phyloP scores from a whole-genome alignment of 2,329 filamentous ascomycete species.

The Calycina marina region DNA sequence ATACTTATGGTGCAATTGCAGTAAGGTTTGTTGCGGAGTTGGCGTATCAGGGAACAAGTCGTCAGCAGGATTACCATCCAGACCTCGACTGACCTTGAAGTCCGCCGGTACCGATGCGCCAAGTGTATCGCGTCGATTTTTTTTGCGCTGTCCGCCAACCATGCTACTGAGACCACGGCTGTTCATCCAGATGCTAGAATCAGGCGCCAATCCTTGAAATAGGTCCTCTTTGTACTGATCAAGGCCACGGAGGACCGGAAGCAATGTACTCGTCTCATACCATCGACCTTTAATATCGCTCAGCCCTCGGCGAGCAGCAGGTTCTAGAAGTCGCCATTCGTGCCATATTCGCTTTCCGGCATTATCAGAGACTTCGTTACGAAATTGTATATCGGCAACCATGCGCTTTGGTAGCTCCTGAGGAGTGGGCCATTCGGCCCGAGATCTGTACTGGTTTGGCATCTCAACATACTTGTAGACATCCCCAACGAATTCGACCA shows the following conservation, averaged over 20 bases:
- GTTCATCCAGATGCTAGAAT: constrained; percentile 32
- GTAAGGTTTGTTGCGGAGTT: background rate
- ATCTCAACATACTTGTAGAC: constrained; percentile 33
- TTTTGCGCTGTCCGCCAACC: constrained; percentile 17
- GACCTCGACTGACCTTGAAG: constrained; percentile 21
- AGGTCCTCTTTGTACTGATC: constrained; percentile 23
- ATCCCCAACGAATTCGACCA: constrained; percentile 32
- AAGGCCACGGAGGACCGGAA: constrained; percentile 24
- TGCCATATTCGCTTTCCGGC: constrained; percentile 17
- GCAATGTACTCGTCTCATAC: constrained; percentile 40
- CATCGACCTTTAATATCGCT: constrained; percentile 41
- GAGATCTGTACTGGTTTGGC: constrained; percentile 22
- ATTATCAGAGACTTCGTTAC: constrained; percentile 31
- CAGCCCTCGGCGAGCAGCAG: constrained; percentile 22
- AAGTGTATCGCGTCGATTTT: constrained; percentile 22
- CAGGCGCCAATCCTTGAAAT: constrained; percentile 24
- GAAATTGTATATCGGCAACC: constrained; percentile 24
- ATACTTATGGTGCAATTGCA: background rate
- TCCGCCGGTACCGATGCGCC: constrained; percentile 21
- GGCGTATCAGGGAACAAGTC: constrained; percentile 17
- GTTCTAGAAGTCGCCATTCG: constrained; percentile 21
- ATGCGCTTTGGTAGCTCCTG: constrained; percentile 31
- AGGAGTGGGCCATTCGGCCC: constrained; percentile 25
- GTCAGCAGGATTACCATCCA: constrained; percentile 20
- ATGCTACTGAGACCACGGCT: constrained; percentile 26